phyloP scores from a whole-genome alignment of 164 flowering plant species.

The Chimonanthus praecox region DNA sequence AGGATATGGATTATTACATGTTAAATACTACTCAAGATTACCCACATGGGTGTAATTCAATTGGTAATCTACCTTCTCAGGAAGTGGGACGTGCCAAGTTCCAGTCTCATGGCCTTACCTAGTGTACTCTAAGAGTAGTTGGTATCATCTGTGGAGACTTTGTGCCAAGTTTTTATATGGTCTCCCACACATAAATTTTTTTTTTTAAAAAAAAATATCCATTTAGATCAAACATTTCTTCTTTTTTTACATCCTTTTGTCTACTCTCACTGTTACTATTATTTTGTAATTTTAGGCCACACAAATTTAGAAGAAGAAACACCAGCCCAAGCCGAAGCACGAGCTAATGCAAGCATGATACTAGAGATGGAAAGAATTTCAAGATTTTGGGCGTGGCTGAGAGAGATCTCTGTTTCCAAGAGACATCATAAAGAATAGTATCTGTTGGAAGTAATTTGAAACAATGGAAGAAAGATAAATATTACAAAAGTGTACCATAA shows the following conservation, averaged over 20 bases:
- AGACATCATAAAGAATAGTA: neutral
- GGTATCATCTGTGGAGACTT: neutral
- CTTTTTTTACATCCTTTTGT: neutral
- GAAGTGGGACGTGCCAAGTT: too few relatives aligned
- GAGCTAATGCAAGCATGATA: constrained; percentile 34
- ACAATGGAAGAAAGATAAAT: neutral
- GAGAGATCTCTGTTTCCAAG: constrained; percentile 18
- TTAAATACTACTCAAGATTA: too few relatives aligned
- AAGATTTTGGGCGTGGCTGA: constrained; percentile 41
- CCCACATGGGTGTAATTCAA: too few relatives aligned
- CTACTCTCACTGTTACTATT: neutral
- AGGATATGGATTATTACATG: too few relatives aligned
- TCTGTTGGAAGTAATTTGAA: neutral
- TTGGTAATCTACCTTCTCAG: too few relatives aligned
- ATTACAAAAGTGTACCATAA: neutral
- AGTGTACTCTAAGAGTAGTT: neutral
- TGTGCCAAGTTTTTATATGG: neutral
- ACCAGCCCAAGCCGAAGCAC: constrained; percentile 57
- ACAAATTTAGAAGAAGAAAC: constrained; percentile 40
- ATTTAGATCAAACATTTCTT: neutral
- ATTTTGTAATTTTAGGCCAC: constrained; percentile 12
- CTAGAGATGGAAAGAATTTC: constrained; percentile 36
- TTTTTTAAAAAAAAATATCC: neutral
- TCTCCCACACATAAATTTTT: neutral
- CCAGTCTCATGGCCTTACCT: too few relatives aligned